These are phyloP conservation scores for Ziziphus jujuba DNA, from an alignment of 306 rosid genomes.

Conservation along the genomic window DNA sequence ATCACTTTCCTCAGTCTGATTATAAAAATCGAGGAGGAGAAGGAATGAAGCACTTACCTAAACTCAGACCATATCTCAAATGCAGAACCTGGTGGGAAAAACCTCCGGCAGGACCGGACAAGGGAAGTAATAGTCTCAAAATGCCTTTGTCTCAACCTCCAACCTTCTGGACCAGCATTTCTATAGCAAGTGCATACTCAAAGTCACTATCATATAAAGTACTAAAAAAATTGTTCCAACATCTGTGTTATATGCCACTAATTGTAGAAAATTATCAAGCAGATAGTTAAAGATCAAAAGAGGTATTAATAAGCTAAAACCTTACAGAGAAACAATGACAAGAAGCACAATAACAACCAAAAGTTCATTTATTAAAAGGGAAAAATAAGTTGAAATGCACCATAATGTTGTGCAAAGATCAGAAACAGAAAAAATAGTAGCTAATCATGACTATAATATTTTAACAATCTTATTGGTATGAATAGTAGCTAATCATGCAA, in stretches of 20 bases:
- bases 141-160: constrained; percentile 94
- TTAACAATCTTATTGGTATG: neutral
- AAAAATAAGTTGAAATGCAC: neutral
- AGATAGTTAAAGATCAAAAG: constrained; percentile 1
- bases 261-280: constrained; percentile 17
- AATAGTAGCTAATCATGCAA: neutral
- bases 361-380: neutral
- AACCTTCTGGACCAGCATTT: constrained; percentile 98
- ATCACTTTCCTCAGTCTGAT: neutral
- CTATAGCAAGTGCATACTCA: constrained; percentile 47
- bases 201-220: constrained; percentile 21
- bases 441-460: neutral
- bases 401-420: neutral
- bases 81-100: constrained; percentile 91
- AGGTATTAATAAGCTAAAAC: constrained; percentile 2
- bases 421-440: neutral
- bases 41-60: constrained; percentile 56
- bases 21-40: constrained; percentile 22
- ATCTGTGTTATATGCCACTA: neutral
- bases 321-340: constrained; percentile 16
- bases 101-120: constrained; percentile 93
- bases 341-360: constrained; percentile 3
- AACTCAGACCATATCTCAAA: constrained; percentile 97
- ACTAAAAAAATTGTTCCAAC: constrained; percentile 4
- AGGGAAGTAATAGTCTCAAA: constrained; percentile 89